These are phyloP conservation scores for Monosporozyma yasuniensis DNA, from an alignment of 805 yeast genomes.

Conservation along the genomic window DNA sequence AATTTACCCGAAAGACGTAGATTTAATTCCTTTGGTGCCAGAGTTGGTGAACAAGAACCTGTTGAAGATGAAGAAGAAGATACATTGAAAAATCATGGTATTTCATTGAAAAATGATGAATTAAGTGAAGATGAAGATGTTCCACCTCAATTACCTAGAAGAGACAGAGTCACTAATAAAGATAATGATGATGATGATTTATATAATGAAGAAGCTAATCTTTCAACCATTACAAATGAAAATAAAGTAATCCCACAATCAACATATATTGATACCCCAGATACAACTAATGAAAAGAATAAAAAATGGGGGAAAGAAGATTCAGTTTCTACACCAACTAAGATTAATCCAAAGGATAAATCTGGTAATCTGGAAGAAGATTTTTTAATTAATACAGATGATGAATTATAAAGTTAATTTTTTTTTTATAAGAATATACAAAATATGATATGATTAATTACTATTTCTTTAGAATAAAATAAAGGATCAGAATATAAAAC, in stretches of 20 bases:
- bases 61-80: conserved; percentile 15
- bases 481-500: not conserved
- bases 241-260: conserved; percentile 24
- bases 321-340: conserved; percentile 24
- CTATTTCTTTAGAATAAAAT: not conserved
- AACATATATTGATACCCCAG: conserved; percentile 28
- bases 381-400: conserved; percentile 27
- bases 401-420: conserved; percentile 15
- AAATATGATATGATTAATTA: not conserved
- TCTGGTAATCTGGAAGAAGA: conserved; percentile 15
- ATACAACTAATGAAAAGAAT: conserved; percentile 8
- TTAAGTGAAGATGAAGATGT: conserved; percentile 28
- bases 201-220: conserved; percentile 1
- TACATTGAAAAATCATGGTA: conserved; percentile 27
- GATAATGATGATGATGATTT: not conserved
- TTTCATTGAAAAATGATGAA: conserved; percentile 23
- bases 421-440: not conserved
- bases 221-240: conserved; percentile 9
- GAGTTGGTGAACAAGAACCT: conserved; percentile 14
- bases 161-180: conserved; percentile 8
- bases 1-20: conserved; percentile 17
- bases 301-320: conserved; percentile 17
- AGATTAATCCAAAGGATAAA: conserved; percentile 9
- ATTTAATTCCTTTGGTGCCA: conserved; percentile 29
- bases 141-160: conserved; percentile 28